Evolutionary conservation across 1,284 basidiomycete species (phyloP), one percentile per base, ranked within the genome.

Genomic region (Trichosporon faecale): DNA sequence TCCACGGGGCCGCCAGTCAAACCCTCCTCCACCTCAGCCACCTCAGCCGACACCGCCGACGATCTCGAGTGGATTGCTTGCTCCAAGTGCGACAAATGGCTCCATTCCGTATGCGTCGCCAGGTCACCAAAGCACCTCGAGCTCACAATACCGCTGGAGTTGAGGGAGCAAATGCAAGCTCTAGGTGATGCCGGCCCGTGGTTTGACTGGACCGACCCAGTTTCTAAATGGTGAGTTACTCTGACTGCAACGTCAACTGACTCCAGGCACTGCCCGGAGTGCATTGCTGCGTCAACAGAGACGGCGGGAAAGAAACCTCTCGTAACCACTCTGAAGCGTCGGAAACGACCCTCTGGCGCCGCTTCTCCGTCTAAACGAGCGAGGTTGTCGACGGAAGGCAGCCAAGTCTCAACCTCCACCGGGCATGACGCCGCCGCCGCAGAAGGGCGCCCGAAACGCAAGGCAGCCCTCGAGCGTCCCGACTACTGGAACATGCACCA

Each of bases 401-500:
- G 35, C 18, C 63, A 37, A 18, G 63, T 57, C 31, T 46, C 60
- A 46, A 49, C 55, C 57, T 44, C 68, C 46, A n/a, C 65, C 74
- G 55, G 46, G 55, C 35, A 65, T 18, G 65, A 66, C n/a, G 44
- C 67, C 12, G 23, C 67, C 2, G 63, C 69, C 23, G 64, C 60
- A 8, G 70, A 70, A 23, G 64, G 68, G 0, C 65, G 81, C 21
- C 83, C 82, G 3, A 84, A 83, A 67, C 76, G 83, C 23, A 76
- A 79, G 57, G 80, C 79, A 0, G 79, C 81, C 3, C 65, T 80
- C 27, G 74, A 80, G 31, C 68, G 75, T 18, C 78, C 79, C 1
- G 83, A 84, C 66, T 84, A 84, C 69, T 75, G 79, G 66, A 81
- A 80, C 35, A 73, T 83, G 70, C 81, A 84, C 69, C 76, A 84